Evolutionary conservation across 352 stramenopile genomes (phyloP), one percentile per base, ranked within the genome.

Genomic region (Globisporangium polare): DNA sequence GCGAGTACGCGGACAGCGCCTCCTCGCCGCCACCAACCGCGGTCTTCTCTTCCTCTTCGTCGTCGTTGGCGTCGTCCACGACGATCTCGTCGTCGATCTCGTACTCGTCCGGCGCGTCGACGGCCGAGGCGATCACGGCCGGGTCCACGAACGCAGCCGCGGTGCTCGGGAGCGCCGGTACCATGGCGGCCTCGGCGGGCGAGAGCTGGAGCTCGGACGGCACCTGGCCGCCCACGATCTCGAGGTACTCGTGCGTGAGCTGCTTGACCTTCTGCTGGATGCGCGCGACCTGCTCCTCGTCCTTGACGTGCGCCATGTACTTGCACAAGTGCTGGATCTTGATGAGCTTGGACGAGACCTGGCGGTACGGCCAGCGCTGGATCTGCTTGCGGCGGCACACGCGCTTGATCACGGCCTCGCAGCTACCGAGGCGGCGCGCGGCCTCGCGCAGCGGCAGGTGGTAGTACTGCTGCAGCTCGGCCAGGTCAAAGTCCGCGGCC

Each of bases 281-380:
- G 61, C 83, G 83, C 47, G 81, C 66, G 53, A 81, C 79, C 58
- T 90, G 78, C 66, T 90, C 78, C 5, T 71, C 58, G 60, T 92
- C 83, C 45, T 74, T 81, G 20, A 89, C 80, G 65, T 92, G 83
- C 27, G 81, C 83, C 69, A 92, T 86, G 75, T 85, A 92, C 74
- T 92, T 92, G 74, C 78, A 90, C 55, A 92, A 71, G 64, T 90
- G 80, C 72, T 92, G 80, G 64, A 92, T 92, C 79, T 90, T 90
- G 68, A 90, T 84, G 60, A 92, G 76, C 69, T 90, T 90, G 70
- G 80, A 83, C 56, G 85, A 89, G 29, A 94, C 82, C 63, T 94
- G 83, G 64, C 86, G 86, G 70, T 94, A 94, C 5, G 83, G 83
- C 86, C 86, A 94, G 53, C 83, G 75, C 66, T 83, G 77, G 68